Base-by-base conservation (phyloP, 1,284 basidiomycete species). In the Rhodotorula sp. region DNA sequence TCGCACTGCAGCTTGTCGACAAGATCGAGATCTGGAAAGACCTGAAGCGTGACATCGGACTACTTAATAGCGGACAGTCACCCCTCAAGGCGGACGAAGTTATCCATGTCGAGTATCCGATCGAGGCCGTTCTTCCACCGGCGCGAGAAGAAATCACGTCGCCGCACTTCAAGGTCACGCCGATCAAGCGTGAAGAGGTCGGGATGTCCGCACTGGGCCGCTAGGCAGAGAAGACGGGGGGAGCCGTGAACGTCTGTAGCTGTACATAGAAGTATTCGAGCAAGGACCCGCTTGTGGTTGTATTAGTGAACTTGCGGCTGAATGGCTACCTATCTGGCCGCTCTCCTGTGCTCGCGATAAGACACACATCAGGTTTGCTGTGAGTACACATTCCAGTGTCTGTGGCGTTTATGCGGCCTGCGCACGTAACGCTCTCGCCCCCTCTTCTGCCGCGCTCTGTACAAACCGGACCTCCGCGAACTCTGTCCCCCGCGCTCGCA, bases 361-460 rank as follows among this genome's bases (percentile, higher is more conserved):
- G 38, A 43, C 10, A 43, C 10, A 43, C 38, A 43, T 43, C 38
- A 43, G 38, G 38, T 43, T 43, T 43, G 38, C 38, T 14, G 38
- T 10, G 38, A 43, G 38, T 43, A 15, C 12, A 15, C 26, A 3
- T 55, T 16, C 12, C 14, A 23, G 14, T 54, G 52, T 26, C 23
- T 55, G 28, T 55, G n/a, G 14, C n/a, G 28, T 55, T 16, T 2
- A 28, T n/a, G 54, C 54, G 54, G 23, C 38, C 58, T 60, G 55
- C 16, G 68, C 67, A 5, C 60, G 45, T 23, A 75, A 23, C 21
- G 68, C 73, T 19, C 49, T 67, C 38, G 74, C 79, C 8, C 79
- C 79, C 34, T 75, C 76, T 45, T 73, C 77, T 2, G 78, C 76
- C 62, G 77, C 77, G 43, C 76, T 73, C 23, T 72, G 70, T 21